phyloP scores from a whole-genome alignment of 139 green algal genomes.

The Coelastrella sp. region DNA sequence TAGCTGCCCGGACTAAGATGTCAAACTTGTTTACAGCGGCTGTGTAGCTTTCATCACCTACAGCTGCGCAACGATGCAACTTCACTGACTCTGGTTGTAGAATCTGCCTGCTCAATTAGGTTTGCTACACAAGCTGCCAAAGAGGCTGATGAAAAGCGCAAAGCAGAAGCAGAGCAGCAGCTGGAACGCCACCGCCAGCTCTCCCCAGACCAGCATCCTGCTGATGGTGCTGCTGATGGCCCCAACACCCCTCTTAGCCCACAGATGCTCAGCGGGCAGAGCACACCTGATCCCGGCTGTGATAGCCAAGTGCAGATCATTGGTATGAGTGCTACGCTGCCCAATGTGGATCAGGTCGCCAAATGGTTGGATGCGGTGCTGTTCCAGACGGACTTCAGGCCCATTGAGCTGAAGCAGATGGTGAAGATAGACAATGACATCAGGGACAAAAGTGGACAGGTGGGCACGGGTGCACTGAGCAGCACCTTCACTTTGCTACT shows the following conservation, averaged over 20 bases:
- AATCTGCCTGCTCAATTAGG: background rate
- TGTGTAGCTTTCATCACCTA: too few relatives aligned
- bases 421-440: conserved; percentile 68
- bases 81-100: too few relatives aligned
- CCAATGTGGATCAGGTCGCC: conserved; percentile 86
- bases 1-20: too few relatives aligned
- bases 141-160: background rate
- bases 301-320: conserved; percentile 87
- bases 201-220: background rate
- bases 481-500: too few relatives aligned
- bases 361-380: conserved; percentile 91
- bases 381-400: conserved; percentile 89
- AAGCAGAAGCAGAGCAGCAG: conserved; percentile 33
- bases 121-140: conserved; percentile 38
- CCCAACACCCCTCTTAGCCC: background rate
- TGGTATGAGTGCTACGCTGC: conserved; percentile 97
- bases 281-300: conserved; percentile 10
- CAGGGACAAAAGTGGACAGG: background rate
- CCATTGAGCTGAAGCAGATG: conserved; percentile 85
- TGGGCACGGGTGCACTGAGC: background rate
- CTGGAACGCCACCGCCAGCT: conserved; percentile 31
- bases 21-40: too few relatives aligned
- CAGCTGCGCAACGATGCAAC: too few relatives aligned
- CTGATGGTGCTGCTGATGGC: background rate
- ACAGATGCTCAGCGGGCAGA: background rate